Evolutionary conservation across 2,329 filamentous ascomycete species (phyloP).

Genomic region (Diaporthe citrichinensis): DNA sequence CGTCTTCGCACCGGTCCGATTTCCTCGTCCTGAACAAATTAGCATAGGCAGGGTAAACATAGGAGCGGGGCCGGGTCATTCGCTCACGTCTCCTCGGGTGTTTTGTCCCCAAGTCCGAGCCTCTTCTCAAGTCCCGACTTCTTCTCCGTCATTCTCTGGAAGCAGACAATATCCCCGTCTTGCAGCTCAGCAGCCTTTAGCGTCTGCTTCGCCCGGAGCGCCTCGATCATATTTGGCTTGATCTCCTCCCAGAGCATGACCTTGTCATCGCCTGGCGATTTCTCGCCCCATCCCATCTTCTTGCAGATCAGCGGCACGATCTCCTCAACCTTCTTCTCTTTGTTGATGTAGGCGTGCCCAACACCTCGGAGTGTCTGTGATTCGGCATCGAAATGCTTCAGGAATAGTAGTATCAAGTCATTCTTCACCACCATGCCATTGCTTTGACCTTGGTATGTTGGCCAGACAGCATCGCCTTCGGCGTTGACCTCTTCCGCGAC

Average conservation of each 20-base stretch:
- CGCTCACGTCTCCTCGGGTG: conserved; percentile 53
- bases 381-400: conserved; percentile 91
- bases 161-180: conserved; percentile 96
- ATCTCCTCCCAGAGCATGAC: conserved; percentile 93
- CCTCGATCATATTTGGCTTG: conserved; percentile 97
- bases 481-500: conserved; percentile 75
- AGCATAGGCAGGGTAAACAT: conserved; percentile 40
- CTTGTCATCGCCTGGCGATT: conserved; percentile 74
- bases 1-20: conserved; percentile 75
- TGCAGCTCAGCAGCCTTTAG: conserved; percentile 94
- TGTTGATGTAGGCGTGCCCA: conserved; percentile 88
- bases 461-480: conserved; percentile 81
- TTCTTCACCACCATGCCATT: conserved; percentile 71
- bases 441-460: conserved; percentile 70
- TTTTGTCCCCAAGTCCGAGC: conserved; percentile 54
- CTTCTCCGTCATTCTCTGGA: conserved; percentile 76
- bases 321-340: conserved; percentile 89
- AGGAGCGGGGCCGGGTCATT: too few species aligned
- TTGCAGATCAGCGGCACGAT: conserved; percentile 82
- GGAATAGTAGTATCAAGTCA: conserved; percentile 83
- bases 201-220: conserved; percentile 90
- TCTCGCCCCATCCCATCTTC: conserved; percentile 88
- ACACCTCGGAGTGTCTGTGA: conserved; percentile 82
- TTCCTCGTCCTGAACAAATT: conserved; percentile 50
- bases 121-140: conserved; percentile 60